phyloP scores from a whole-genome alignment of 2,329 filamentous ascomycete species.

The Chaetomium sp. region DNA sequence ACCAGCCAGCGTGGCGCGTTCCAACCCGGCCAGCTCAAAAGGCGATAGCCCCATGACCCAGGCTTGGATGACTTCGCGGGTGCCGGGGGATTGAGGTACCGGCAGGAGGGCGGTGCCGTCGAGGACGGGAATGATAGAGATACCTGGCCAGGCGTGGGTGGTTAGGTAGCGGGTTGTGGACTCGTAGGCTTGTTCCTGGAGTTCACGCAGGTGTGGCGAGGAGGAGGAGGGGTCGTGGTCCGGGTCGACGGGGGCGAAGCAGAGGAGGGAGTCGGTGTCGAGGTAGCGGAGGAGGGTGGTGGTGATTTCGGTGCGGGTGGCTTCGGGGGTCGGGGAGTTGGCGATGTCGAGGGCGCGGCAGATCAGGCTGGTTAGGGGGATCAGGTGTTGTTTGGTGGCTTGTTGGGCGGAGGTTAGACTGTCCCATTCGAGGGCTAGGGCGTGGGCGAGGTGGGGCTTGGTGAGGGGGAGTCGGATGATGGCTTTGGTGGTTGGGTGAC shows the following conservation, averaged over 20 bases:
- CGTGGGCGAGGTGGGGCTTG: conserved; percentile 76
- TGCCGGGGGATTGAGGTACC: conserved; percentile 62
- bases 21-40: conserved; percentile 81
- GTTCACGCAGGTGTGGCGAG: conserved; percentile 48
- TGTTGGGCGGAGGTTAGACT: conserved; percentile 73
- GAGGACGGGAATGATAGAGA: conserved; percentile 73
- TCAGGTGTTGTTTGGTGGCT: conserved; percentile 77
- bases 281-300: conserved; percentile 74
- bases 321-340: conserved; percentile 36
- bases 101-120: conserved; percentile 72
- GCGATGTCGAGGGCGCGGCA: conserved; percentile 79
- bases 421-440: conserved; percentile 92
- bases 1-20: conserved; percentile 73
- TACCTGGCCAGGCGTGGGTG: conserved; percentile 72
- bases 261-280: conserved; percentile 85
- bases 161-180: conserved; percentile 67
- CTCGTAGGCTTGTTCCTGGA: conserved; percentile 63
- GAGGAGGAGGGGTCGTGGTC: conserved; percentile 27
- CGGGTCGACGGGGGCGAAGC: conserved; percentile 59
- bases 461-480: conserved; percentile 64
- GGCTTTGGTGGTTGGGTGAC: conserved; percentile 65
- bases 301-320: conserved; percentile 52
- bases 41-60: conserved; percentile 69
- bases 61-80: conserved; percentile 66
- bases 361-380: conserved; percentile 79